Evolutionary conservation across 202 grass and related monocot species (phyloP).

Genomic region (Saccharum hybrid): DNA sequence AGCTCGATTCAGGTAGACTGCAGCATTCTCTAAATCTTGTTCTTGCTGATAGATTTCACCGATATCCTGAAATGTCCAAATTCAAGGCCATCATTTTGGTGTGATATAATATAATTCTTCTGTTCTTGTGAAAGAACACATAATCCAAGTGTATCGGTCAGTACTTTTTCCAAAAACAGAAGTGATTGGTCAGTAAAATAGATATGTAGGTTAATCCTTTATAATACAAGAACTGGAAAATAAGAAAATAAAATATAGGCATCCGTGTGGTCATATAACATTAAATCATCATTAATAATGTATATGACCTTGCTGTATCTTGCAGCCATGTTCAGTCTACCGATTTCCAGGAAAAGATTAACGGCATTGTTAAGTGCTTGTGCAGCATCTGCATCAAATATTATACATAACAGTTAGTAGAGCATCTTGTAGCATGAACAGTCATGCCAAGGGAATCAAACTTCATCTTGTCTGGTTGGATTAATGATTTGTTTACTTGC

Average conservation of each 20-base stretch:
- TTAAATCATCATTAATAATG: not conserved
- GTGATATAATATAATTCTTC: not conserved
- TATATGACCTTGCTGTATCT: constrained; percentile 78
- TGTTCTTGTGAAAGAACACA: constrained; percentile 26
- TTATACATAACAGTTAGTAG: constrained; percentile 1
- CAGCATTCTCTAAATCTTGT: constrained; percentile 72
- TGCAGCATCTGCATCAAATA: constrained; percentile 34
- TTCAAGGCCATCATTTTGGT: not conserved
- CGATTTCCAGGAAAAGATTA: constrained; percentile 84
- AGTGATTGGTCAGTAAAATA: not conserved
- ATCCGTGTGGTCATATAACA: not conserved
- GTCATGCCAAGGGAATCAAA: not conserved
- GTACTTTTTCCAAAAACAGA: not conserved
- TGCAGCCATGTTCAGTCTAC: constrained; percentile 86
- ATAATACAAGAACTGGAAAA: not conserved
- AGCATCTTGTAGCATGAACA: not conserved
- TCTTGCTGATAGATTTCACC: constrained; percentile 82
- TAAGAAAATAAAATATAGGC: not conserved
- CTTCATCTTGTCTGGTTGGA: not conserved
- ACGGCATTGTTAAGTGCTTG: constrained; percentile 62
- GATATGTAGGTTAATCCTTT: not conserved
- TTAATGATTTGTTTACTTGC: not conserved
- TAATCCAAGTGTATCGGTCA: constrained; percentile 19
- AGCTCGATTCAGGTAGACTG: constrained; percentile 65
- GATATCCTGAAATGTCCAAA: constrained; percentile 61